Base-by-base conservation (phyloP, 345 rosid genomes). In the Lepidium didymum region DNA sequence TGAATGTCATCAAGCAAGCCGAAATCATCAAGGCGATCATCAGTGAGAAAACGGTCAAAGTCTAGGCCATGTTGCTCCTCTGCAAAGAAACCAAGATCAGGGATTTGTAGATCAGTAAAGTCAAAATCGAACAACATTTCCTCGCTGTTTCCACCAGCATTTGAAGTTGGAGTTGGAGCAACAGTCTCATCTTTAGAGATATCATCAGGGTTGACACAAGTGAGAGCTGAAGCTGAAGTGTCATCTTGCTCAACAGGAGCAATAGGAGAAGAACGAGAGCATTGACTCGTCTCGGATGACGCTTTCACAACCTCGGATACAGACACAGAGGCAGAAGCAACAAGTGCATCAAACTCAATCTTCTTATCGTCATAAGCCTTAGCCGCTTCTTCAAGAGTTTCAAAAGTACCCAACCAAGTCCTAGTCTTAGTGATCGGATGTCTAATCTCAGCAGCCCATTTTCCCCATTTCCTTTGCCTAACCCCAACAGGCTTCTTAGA, bases 381-480 rank as follows among this genome's bases (percentile, higher is more conserved):
- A 19, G 91, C 87, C 3, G 99, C 99, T 15, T 87, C 96, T 72
- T 91, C 96, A 0, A 80, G 85, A 9, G 99, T 91, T 0, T 80
- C 63, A 60, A 74, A 95, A 36, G 99, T 91, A 40, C 99, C 99
- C 74, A 95, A 79, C 99, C 99, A 95, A 15, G 74, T 78, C 70
- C 99, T 84, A 29, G 63, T 68, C 21, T 78, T 83, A 36, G 78
- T 76, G 3, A 84, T 37, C 0, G 99, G 97, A 72, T 95, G 83
- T 16, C 96, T 70, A 46, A 95, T 95, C 75, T 95, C 99, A 52
- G 99, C 99, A 11, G 99, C 97, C 98, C 98, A 95, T 56, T 89
- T 95, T 0, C 99, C 99, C 99, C 99, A 95, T 64, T 91, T 95
- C 61, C 99, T 78, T 55, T 83, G 97, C 67, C 99, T 77, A 29